Percentiles rank a stretch among this genome's conserved stretches.
These are phyloP conservation scores for Ajuga chamaepitys DNA, from an alignment of 257 asterid species.

Conservation along the genomic window DNA sequence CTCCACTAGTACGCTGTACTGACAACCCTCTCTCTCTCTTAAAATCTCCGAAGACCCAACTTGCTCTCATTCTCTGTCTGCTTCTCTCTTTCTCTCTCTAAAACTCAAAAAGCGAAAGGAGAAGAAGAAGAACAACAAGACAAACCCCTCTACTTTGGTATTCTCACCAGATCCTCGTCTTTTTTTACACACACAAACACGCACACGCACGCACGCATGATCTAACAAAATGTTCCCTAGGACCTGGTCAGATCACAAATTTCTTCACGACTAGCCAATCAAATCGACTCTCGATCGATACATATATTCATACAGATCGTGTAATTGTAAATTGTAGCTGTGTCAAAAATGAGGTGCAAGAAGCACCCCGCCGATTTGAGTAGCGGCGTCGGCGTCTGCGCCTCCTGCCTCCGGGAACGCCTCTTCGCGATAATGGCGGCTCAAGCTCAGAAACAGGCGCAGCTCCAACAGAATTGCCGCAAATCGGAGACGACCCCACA, in stretches of 20 bases:
- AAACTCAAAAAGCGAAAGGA: neutral
- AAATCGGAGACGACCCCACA: constrained; percentile 27
- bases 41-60: constrained; percentile 10
- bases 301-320: neutral
- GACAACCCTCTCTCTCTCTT: constrained; percentile 11
- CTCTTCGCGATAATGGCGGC: constrained; percentile 54
- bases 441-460: constrained; percentile 25
- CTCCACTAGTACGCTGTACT: constrained; percentile 7
- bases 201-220: constrained; percentile 15
- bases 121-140: constrained; percentile 7
- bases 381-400: constrained; percentile 77
- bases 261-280: neutral
- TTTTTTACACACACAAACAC: constrained; percentile 11
- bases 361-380: constrained; percentile 56
- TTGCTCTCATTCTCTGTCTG: neutral
- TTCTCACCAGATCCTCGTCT: constrained; percentile 14
- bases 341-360: constrained; percentile 55
- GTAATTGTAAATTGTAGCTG: neutral
- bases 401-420: constrained; percentile 85
- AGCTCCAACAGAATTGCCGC: constrained; percentile 24
- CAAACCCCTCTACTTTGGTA: constrained; percentile 19
- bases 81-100: constrained; percentile 18
- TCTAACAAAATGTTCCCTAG: neutral
- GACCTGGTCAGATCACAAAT: constrained; percentile 11
- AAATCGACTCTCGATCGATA: neutral